Evolutionary conservation across 441 rosid species (phyloP).

Genomic region (Cnidoscolus chayamansa): DNA sequence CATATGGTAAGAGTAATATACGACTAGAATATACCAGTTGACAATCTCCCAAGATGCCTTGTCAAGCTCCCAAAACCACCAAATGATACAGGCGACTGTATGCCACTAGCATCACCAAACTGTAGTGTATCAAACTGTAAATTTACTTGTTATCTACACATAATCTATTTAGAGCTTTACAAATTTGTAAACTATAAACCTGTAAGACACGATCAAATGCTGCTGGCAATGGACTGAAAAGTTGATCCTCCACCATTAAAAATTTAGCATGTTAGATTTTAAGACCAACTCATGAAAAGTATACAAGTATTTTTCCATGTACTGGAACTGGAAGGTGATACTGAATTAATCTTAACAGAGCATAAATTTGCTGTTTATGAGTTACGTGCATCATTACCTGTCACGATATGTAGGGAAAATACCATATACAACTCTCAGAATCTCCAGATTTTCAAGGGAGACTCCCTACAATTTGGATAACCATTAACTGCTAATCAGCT

Average conservation of each 20-base stretch:
- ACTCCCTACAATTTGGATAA: constrained; percentile 51
- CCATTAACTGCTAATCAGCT: constrained; percentile 2
- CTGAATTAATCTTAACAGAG: neutral
- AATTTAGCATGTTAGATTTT: constrained; percentile 40
- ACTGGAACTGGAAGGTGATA: neutral
- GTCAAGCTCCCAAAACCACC: constrained; percentile 99
- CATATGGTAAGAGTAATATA: no score
- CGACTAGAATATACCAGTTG: constrained; percentile 52
- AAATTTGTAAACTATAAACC: constrained; percentile 40
- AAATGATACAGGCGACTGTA: constrained; percentile 96
- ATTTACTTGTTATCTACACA: neutral
- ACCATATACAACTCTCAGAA: constrained; percentile 82
- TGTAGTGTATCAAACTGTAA: constrained; percentile 36
- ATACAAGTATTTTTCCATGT: constrained; percentile 1
- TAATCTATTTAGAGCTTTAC: constrained; percentile 18
- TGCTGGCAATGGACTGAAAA: constrained; percentile 82
- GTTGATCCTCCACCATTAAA: constrained; percentile 37
- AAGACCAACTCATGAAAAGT: constrained; percentile 15
- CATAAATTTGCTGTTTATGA: constrained; percentile 14
- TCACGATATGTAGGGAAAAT: constrained; percentile 82
- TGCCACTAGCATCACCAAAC: constrained; percentile 99
- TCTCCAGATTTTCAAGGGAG: constrained; percentile 65
- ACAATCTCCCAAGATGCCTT: constrained; percentile 81
- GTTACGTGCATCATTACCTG: constrained; percentile 45
- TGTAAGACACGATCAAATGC: constrained; percentile 87